Evolutionary conservation across 1,139 yeast genomes (phyloP), one percentile per base, ranked within the genome.

Genomic region (Geotrichum restrictum): DNA sequence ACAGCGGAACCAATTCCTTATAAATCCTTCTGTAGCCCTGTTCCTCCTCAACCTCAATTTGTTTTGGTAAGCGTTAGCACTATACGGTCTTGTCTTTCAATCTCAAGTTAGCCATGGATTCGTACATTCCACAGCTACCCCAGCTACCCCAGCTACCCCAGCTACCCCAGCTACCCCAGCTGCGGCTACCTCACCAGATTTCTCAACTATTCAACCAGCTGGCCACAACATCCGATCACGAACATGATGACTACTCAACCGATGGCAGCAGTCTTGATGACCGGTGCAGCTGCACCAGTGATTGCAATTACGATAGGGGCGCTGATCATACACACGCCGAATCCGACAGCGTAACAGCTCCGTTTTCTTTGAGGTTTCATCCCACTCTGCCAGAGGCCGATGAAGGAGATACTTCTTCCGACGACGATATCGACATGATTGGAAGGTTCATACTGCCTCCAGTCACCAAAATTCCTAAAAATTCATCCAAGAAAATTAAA

Each of bases 51-150:
- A 10, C 33, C 13, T 31, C 13, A 10, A n/a, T n/a, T n/a, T n/a
- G n/a, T n/a, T n/a, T n/a, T n/a, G n/a, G n/a, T n/a, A n/a, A n/a
- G n/a, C n/a, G n/a, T n/a, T n/a, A n/a, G n/a, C n/a, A n/a, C n/a
- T n/a, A n/a, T 31, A n/a, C n/a, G n/a, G n/a, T n/a, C n/a, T n/a
- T n/a, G n/a, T n/a, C n/a, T n/a, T n/a, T n/a, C n/a, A n/a, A n/a
- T n/a, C n/a, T n/a, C n/a, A n/a, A n/a, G n/a, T n/a, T n/a, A n/a
- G n/a, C n/a, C n/a, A 51, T 51, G 54, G 54, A 45, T 6, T 51
- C 54, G 3, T 51, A 45, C 42, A 41, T 51, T 13, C 53, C 52
- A 11, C 49, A 45, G 43, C 49, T 45, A 7, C 54, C 52, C 8
- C 47, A 44, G 39, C 40, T 44, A 14, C 47, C 47, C 13, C 52